phyloP scores from a whole-genome alignment of 345 rosid genomes.

The Limnanthes douglasii region DNA sequence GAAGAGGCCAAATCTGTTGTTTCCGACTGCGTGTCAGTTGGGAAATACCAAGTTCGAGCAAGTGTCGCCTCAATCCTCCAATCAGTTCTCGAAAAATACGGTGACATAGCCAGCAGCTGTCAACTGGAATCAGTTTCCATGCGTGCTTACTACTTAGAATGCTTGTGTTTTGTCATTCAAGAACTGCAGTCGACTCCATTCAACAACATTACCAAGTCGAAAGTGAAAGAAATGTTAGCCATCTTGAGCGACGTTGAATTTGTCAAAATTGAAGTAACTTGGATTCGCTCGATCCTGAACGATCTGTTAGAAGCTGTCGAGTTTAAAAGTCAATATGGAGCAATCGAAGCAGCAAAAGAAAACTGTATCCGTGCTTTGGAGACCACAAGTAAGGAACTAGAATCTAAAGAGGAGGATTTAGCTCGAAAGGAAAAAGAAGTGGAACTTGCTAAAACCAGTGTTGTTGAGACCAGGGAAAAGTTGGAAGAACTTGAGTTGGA shows the following conservation, averaged over 20 bases:
- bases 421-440: constrained; percentile 31
- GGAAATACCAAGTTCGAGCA: constrained; percentile 50
- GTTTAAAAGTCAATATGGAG: constrained; percentile 24
- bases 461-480: constrained; percentile 18
- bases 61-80: constrained; percentile 31
- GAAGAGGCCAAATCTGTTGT: constrained; percentile 33
- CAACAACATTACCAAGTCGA: constrained; percentile 39
- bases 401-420: constrained; percentile 24
- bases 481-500: constrained; percentile 33
- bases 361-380: constrained; percentile 23
- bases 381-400: constrained; percentile 30
- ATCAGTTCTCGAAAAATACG: constrained; percentile 42
- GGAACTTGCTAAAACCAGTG: constrained; percentile 15
- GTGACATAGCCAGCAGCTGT: constrained; percentile 65
- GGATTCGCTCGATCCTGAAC: constrained; percentile 41
- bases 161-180: constrained; percentile 59
- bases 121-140: constrained; percentile 51
- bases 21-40: constrained; percentile 58
- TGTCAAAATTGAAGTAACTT: constrained; percentile 40
- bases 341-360: constrained; percentile 22
- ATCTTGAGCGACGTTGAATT: constrained; percentile 69
- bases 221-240: constrained; percentile 52
- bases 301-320: constrained; percentile 41
- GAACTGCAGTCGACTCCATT: constrained; percentile 48
- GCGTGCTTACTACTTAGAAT: constrained; percentile 57